Evolutionary conservation across 768 basidiomycete genomes (phyloP).

Genomic region (Trametes elegans): DNA sequence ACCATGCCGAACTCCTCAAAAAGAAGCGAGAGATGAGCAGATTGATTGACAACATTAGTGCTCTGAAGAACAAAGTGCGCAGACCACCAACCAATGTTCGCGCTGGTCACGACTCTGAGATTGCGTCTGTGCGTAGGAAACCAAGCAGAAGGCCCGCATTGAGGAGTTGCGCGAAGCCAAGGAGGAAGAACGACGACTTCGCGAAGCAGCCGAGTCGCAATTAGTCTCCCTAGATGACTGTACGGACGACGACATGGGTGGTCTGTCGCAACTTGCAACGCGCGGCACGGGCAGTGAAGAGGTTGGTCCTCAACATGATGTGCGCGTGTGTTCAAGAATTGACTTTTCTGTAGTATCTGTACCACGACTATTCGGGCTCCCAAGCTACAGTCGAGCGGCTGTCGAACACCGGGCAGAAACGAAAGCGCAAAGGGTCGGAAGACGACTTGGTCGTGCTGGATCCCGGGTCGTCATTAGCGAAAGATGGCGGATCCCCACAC

Average conservation of each 20-base stretch:
- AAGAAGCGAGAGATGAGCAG: background rate
- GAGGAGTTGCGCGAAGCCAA: background rate
- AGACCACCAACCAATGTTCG: too few relatives aligned
- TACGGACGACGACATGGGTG: background rate
- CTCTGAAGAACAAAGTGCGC: constrained; percentile 1
- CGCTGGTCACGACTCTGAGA: too few relatives aligned
- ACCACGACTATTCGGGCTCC: background rate
- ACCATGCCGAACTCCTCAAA: background rate
- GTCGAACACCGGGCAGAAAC: background rate
- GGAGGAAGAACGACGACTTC: background rate
- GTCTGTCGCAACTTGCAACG: background rate
- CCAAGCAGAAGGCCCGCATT: constrained; percentile 7
- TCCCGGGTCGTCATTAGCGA: background rate
- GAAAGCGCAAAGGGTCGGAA: constrained; percentile 4
- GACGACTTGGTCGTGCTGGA: constrained; percentile 1
- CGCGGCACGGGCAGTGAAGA: background rate
- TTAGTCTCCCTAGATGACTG: background rate
- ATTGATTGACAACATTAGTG: background rate
- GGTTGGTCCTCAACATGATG: background rate
- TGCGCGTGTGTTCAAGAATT: background rate
- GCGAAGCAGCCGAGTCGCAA: background rate
- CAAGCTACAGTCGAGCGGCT: constrained; percentile 2
- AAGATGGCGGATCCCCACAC: background rate
- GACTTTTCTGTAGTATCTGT: background rate
- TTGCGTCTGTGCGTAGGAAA: background rate